Evolutionary conservation across 2,329 filamentous ascomycete genomes (phyloP).

Genomic region (Alternaria solani): DNA sequence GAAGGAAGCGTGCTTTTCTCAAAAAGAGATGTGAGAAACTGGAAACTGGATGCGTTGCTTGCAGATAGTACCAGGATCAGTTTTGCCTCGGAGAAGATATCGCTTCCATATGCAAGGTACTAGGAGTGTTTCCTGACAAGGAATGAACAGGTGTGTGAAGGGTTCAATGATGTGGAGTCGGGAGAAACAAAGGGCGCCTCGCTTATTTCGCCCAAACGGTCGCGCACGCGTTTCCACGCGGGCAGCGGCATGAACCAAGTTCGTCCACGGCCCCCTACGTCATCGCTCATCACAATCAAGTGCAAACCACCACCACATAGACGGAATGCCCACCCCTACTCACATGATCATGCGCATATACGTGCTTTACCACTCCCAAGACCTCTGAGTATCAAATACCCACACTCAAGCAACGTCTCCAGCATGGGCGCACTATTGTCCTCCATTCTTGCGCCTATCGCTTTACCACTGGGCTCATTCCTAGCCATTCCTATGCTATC

Average conservation of each 20-base stretch:
- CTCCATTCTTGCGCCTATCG: conserved; percentile 40
- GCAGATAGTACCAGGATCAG: neutral
- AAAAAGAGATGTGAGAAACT: too few species aligned
- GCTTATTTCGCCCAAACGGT: conserved; percentile 8
- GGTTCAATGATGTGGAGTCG: neutral
- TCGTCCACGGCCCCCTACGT: conserved; percentile 8
- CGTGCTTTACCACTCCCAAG: neutral
- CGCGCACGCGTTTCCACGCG: conserved; percentile 3
- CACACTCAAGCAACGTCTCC: neutral
- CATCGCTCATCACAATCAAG: conserved; percentile 15
- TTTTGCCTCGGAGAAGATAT: neutral
- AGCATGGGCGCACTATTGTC: conserved; percentile 42
- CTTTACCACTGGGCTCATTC: conserved; percentile 62
- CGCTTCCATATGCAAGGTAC: neutral
- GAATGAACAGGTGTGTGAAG: neutral
- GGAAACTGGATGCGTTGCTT: too few species aligned
- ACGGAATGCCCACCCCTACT: neutral
- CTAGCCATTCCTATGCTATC: conserved; percentile 77
- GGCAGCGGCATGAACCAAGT: conserved; percentile 11
- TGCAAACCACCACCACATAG: neutral
- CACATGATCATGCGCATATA: conserved; percentile 6
- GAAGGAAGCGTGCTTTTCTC: too few species aligned
- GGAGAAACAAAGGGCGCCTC: neutral
- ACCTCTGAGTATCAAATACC: neutral
- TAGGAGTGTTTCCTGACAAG: neutral